These are phyloP conservation scores for Backusella psychrophila DNA, from an alignment of 192 early-diverging fungal genomes.

Conservation along the genomic window DNA sequence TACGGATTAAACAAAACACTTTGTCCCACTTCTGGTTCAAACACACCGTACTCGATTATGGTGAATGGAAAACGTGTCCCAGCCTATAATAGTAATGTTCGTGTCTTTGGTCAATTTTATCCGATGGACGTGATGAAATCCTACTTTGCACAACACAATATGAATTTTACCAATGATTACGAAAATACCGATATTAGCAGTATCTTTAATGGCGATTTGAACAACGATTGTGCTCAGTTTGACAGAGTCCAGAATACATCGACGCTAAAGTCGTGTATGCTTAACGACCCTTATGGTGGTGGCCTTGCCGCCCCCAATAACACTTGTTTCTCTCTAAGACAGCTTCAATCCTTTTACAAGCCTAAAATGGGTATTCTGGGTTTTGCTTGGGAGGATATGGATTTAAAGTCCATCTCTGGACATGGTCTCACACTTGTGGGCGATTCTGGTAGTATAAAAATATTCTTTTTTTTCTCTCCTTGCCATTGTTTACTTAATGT, in stretches of 20 bases:
- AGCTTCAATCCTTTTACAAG: slow-evolving; percentile 2
- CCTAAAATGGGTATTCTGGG: slow-evolving; percentile 7
- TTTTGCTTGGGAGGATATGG: slow-evolving; percentile 33
- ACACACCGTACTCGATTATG: slow-evolving; percentile 21
- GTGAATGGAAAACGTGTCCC: slow-evolving; percentile 10
- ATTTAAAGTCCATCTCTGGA: background rate
- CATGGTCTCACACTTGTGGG: slow-evolving; percentile 20
- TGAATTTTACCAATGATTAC: slow-evolving; percentile 31
- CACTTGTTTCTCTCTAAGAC: slow-evolving; percentile 21
- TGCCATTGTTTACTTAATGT: background rate
- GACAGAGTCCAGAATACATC: background rate
- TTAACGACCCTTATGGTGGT: slow-evolving; percentile 27
- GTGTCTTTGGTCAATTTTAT: slow-evolving; percentile 36
- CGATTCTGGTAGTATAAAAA: slow-evolving; percentile 17
- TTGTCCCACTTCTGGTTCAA: slow-evolving; percentile 24
- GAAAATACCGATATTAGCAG: slow-evolving; percentile 28
- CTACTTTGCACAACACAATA: slow-evolving; percentile 16
- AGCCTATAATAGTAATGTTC: slow-evolving; percentile 22
- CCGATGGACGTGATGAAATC: slow-evolving; percentile 9
- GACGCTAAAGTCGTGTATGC: background rate
- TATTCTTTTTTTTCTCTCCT: slow-evolving; percentile 2
- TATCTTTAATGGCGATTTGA: slow-evolving; percentile 33
- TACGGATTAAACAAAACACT: slow-evolving; percentile 38
- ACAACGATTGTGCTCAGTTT: slow-evolving; percentile 12
- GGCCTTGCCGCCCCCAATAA: slow-evolving; percentile 4